phyloP scores from a whole-genome alignment of 176 grass and related monocot genomes.

The Puya raimondii region DNA sequence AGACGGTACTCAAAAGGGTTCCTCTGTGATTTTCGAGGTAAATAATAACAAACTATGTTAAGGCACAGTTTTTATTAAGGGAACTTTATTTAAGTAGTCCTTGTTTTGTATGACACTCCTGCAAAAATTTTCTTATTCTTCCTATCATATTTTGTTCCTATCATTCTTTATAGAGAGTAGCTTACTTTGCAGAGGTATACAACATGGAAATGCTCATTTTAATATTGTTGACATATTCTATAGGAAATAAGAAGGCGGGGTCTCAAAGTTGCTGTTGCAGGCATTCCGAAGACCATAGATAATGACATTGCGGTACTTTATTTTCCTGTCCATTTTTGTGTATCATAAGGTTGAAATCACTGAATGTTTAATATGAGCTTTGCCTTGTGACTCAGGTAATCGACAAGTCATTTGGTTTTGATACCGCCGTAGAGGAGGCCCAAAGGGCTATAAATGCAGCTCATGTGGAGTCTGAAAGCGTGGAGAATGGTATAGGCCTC shows the following conservation, averaged over 20 bases:
- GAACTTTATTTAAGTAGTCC: neutral
- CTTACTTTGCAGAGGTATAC: neutral
- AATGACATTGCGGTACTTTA: conserved; percentile 79
- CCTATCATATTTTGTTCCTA: neutral
- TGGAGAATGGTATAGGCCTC: conserved; percentile 90
- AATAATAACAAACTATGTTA: neutral
- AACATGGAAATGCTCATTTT: neutral
- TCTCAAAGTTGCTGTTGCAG: conserved; percentile 78
- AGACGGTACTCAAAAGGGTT: conserved; percentile 88
- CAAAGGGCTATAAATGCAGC: conserved; percentile 97
- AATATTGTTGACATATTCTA: conserved; percentile 10
- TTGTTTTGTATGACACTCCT: neutral
- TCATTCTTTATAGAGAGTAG: neutral
- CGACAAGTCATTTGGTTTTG: conserved; percentile 98
- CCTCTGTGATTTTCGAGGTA: conserved; percentile 87
- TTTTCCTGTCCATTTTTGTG: conserved; percentile 6
- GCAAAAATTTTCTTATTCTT: neutral
- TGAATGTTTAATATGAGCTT: neutral
- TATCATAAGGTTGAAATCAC: conserved; percentile 9
- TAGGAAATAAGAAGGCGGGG: conserved; percentile 73
- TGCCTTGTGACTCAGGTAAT: conserved; percentile 58
- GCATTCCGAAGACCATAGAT: conserved; percentile 95
- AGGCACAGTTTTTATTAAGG: neutral
- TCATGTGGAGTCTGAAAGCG: conserved; percentile 95
- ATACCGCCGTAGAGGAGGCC: conserved; percentile 93